Evolutionary conservation across 2,329 filamentous ascomycete species (phyloP).

Genomic region (Xylariales sp.): DNA sequence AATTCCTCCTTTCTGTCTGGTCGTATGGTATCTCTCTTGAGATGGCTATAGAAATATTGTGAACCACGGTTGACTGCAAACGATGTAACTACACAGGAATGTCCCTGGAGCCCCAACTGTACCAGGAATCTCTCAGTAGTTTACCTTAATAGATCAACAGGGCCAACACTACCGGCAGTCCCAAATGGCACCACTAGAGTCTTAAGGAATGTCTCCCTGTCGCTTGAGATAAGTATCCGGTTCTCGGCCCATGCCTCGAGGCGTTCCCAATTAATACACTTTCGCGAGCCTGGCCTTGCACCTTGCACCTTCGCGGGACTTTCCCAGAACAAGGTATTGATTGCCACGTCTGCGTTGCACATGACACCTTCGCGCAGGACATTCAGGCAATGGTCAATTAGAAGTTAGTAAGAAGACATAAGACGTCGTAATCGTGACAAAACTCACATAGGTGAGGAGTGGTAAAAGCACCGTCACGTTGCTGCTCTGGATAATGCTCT

Average conservation of each 20-base stretch:
- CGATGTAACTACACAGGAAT: too few relatives aligned
- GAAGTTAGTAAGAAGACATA: background rate
- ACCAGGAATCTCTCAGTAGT: too few relatives aligned
- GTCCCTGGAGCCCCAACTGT: too few relatives aligned
- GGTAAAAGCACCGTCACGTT: constrained; percentile 3
- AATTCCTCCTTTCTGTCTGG: too few relatives aligned
- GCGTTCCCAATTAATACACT: constrained; percentile 19
- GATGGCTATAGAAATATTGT: too few relatives aligned
- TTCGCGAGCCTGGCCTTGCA: constrained; percentile 10
- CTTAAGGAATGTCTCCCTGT: background rate
- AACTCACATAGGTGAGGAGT: constrained; percentile 10
- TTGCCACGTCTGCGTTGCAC: constrained; percentile 24
- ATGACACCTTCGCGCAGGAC: constrained; percentile 18
- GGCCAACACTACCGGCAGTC: background rate
- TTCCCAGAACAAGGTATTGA: constrained; percentile 16
- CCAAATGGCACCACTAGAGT: background rate
- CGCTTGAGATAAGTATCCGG: background rate
- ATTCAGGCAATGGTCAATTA: constrained; percentile 21
- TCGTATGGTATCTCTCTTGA: too few relatives aligned
- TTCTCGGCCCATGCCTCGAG: constrained; percentile 19
- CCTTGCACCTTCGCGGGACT: constrained; percentile 6
- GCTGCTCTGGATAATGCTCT: constrained; percentile 11
- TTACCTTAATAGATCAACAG: background rate
- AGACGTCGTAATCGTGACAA: background rate
- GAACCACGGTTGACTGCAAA: too few relatives aligned